These are phyloP conservation scores for Apiospora phragmitis DNA, from an alignment of 2,329 filamentous ascomycete genomes.

Conservation along the genomic window DNA sequence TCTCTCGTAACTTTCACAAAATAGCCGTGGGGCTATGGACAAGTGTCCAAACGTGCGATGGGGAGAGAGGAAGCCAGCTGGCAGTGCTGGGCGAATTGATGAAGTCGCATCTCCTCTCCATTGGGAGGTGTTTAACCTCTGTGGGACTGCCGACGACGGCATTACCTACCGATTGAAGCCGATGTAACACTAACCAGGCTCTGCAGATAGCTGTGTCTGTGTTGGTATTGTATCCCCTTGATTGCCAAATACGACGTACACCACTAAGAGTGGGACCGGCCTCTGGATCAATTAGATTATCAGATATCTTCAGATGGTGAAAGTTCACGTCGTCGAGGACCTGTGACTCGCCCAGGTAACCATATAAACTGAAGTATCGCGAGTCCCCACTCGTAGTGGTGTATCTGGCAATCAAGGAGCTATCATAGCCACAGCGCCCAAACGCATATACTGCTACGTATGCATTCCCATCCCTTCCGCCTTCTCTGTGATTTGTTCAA, in stretches of 20 bases:
- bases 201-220: not conserved
- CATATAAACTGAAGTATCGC: too few species aligned
- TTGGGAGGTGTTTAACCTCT: not conserved
- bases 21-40: not conserved
- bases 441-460: not conserved
- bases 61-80: not conserved
- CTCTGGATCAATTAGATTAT: too few species aligned
- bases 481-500: not conserved
- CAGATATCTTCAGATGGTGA: too few species aligned
- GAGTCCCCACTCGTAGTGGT: too few species aligned
- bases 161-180: not conserved
- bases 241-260: too few species aligned
- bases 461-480: not conserved
- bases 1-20: not conserved
- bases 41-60: not conserved
- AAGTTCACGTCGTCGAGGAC: too few species aligned
- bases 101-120: not conserved
- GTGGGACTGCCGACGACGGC: not conserved
- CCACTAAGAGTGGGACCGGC: too few species aligned
- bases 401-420: too few species aligned
- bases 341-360: too few species aligned
- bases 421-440: constrained; percentile 1
- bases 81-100: not conserved
- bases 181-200: not conserved
- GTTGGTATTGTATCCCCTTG: not conserved